phyloP scores from a whole-genome alignment of 805 yeast genomes.

The Hanseniaspora guilliermondii region DNA sequence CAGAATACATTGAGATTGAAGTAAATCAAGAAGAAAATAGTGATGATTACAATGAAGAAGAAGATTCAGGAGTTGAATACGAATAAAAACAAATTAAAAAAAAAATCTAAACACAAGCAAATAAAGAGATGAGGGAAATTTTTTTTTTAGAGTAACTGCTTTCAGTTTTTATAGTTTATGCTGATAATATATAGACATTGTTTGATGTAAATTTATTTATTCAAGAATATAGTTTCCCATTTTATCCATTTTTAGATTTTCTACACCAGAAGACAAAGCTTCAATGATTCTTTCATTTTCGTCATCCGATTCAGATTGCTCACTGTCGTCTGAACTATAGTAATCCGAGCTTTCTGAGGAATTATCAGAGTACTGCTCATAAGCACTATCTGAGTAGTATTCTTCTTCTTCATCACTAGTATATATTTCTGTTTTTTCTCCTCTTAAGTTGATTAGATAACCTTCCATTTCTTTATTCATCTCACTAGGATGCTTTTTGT shows the following conservation, averaged over 20 bases:
- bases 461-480: conserved; percentile 49
- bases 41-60: conserved; percentile 29
- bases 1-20: conserved; percentile 20
- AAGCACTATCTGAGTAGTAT: conserved; percentile 21
- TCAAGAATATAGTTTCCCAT: conserved; percentile 70
- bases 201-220: background rate
- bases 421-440: conserved; percentile 25
- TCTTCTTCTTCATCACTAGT: conserved; percentile 45
- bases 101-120: no score
- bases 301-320: conserved; percentile 29
- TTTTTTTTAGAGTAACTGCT: background rate
- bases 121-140: no score
- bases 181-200: background rate
- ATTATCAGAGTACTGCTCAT: conserved; percentile 20
- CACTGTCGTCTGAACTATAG: conserved; percentile 22
- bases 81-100: conserved; percentile 18
- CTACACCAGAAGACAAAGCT: conserved; percentile 53
- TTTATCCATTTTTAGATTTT: conserved; percentile 65
- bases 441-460: conserved; percentile 60
- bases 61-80: conserved; percentile 29
- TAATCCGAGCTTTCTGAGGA: conserved; percentile 24
- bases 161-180: background rate
- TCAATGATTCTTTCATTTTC: conserved; percentile 54
- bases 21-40: conserved; percentile 23
- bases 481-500: conserved; percentile 40